phyloP scores from a whole-genome alignment of 371 early-diverging fungal species.

The Actinomortierella wolfii region DNA sequence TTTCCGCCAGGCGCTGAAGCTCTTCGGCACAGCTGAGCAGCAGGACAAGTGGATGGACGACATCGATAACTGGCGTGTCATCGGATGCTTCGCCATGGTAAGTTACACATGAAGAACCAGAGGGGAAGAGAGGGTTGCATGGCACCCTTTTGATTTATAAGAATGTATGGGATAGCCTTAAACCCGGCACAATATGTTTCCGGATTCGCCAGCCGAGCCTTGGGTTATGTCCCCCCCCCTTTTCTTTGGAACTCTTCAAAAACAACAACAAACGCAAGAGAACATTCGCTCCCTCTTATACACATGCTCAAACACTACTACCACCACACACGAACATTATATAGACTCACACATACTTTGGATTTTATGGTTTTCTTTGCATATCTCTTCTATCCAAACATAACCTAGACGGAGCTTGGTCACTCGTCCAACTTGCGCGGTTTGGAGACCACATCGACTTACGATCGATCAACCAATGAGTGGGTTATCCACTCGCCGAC shows the following conservation, averaged over 20 bases:
- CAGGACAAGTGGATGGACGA: conserved; percentile 57
- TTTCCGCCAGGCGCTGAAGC: conserved; percentile 58
- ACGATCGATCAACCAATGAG: conserved; percentile 72
- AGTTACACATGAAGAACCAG: background rate
- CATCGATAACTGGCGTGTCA: conserved; percentile 54
- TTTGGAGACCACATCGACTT: conserved; percentile 89
- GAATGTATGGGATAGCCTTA: too few species aligned
- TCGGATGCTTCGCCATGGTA: conserved; percentile 79
- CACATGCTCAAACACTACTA: too few species aligned
- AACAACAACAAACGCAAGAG: too few species aligned
- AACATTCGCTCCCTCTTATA: too few species aligned
- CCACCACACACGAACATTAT: too few species aligned
- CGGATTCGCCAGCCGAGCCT: conserved; percentile 1
- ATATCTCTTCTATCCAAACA: too few species aligned
- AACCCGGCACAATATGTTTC: background rate
- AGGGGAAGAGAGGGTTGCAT: too few species aligned
- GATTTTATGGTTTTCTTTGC: too few species aligned
- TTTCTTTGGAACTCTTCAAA: too few species aligned
- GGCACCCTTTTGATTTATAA: too few species aligned
- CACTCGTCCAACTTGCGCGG: conserved; percentile 89
- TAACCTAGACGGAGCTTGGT: conserved; percentile 60
- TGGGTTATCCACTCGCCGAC: conserved; percentile 87
- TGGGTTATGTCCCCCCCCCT: too few species aligned
- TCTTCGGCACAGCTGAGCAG: conserved; percentile 67
- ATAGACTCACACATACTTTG: too few species aligned